phyloP scores from a whole-genome alignment of 345 rosid species.

The Cochlearia excelsa region DNA sequence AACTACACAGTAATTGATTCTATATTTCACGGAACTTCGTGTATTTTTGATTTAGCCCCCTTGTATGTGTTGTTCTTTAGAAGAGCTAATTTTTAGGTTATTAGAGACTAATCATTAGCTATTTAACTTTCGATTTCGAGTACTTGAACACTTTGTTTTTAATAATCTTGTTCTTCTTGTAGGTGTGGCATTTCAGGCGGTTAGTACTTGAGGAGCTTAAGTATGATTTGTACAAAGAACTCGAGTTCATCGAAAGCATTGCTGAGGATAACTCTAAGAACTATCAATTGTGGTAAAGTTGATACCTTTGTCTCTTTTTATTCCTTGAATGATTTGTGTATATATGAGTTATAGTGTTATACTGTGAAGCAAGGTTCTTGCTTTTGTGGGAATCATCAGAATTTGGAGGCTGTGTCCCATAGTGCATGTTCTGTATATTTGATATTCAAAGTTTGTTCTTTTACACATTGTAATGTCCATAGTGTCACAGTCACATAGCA shows the following conservation, averaged over 20 bases:
- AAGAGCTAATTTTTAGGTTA: not conserved
- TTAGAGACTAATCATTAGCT: not conserved
- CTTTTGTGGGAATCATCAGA: not conserved
- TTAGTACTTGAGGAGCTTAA: conserved; percentile 53
- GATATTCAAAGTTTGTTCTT: conserved; percentile 3
- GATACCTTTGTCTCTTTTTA: not conserved
- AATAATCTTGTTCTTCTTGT: conserved; percentile 18
- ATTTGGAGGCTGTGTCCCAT: not conserved
- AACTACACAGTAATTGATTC: conserved; percentile 70
- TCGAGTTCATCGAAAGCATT: conserved; percentile 52
- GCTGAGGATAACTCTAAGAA: conserved; percentile 73
- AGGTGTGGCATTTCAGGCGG: conserved; percentile 98
- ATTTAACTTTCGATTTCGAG: not conserved
- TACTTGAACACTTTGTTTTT: not conserved
- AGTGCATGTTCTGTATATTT: not conserved
- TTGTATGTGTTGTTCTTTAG: not conserved
- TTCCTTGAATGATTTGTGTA: not conserved
- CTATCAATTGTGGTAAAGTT: conserved; percentile 82
- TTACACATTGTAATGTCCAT: conserved; percentile 2
- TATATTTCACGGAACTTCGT: not conserved
- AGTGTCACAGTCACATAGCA: not conserved
- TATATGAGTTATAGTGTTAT: not conserved
- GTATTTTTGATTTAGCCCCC: not conserved
- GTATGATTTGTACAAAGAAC: conserved; percentile 48
- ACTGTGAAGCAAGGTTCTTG: not conserved